phyloP scores from a whole-genome alignment of 2,329 filamentous ascomycete species.

The Macrophomina phaseolina region DNA sequence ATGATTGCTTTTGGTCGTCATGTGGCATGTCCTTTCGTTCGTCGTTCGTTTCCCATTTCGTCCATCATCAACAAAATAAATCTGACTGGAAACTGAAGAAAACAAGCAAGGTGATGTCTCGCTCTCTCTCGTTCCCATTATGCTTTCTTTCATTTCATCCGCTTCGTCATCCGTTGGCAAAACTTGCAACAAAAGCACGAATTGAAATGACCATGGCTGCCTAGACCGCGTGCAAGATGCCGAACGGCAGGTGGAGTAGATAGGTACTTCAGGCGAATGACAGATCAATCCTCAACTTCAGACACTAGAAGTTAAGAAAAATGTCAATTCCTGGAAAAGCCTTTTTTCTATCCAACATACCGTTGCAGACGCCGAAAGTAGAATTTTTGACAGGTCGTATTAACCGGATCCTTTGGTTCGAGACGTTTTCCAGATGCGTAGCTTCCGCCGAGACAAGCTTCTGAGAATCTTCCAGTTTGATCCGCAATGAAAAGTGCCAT shows the following conservation, averaged over 20 bases:
- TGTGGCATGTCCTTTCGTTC: slow-evolving; percentile 23
- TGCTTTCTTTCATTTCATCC: slow-evolving; percentile 21
- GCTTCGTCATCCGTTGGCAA: slow-evolving; percentile 12
- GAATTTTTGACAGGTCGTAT: slow-evolving; percentile 6
- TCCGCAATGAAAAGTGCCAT: slow-evolving; percentile 20
- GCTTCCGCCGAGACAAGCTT: background rate
- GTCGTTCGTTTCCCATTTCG: slow-evolving; percentile 14
- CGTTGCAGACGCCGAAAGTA: slow-evolving; percentile 16
- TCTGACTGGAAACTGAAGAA: slow-evolving; percentile 3
- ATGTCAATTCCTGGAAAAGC: background rate
- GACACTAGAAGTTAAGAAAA: slow-evolving; percentile 13
- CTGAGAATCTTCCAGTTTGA: slow-evolving; percentile 6
- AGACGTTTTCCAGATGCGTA: background rate
- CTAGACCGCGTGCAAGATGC: background rate
- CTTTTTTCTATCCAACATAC: slow-evolving; percentile 12
- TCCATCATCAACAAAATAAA: slow-evolving; percentile 22
- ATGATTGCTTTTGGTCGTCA: slow-evolving; percentile 23
- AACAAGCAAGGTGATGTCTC: slow-evolving; percentile 4
- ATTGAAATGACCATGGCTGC: slow-evolving; percentile 22
- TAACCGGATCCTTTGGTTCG: slow-evolving; percentile 8
- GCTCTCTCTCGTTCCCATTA: slow-evolving; percentile 23
- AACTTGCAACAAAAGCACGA: background rate
- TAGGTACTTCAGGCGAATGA: background rate
- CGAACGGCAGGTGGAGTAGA: slow-evolving; percentile 15
- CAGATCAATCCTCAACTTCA: slow-evolving; percentile 14